Evolutionary conservation across 768 basidiomycete genomes (phyloP).

Genomic region (Clitopilus passeckerianus): DNA sequence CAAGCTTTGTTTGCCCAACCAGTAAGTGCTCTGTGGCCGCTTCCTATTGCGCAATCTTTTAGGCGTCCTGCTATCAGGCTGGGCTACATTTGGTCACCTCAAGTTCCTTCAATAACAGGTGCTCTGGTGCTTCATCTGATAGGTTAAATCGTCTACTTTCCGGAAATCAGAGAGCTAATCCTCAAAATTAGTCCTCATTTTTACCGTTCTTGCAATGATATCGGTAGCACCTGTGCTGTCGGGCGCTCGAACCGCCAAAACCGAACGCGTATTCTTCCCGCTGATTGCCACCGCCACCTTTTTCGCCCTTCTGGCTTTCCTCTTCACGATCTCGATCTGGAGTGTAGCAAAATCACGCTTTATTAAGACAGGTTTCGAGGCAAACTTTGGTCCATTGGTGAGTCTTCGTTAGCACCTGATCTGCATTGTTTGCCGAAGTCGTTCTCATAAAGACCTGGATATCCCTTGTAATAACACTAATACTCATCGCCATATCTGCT

Average conservation of each 20-base stretch:
- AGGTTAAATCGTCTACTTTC: slow-evolving; percentile 12
- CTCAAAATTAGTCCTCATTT: slow-evolving; percentile 18
- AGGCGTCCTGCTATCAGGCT: slow-evolving; percentile 15
- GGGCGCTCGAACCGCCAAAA: slow-evolving; percentile 14
- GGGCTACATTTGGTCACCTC: slow-evolving; percentile 33
- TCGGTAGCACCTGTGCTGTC: slow-evolving; percentile 21
- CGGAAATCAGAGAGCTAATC: not conserved
- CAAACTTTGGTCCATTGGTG: slow-evolving; percentile 31
- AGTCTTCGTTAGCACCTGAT: slow-evolving; percentile 6
- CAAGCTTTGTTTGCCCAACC: slow-evolving; percentile 20
- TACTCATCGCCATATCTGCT: slow-evolving; percentile 16
- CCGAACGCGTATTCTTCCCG: slow-evolving; percentile 20
- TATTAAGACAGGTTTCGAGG: slow-evolving; percentile 24
- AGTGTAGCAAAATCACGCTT: slow-evolving; percentile 26
- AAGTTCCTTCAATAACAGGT: slow-evolving; percentile 26
- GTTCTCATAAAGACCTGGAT: slow-evolving; percentile 25
- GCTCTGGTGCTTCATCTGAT: slow-evolving; percentile 32
- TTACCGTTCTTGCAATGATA: slow-evolving; percentile 24
- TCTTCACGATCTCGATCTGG: slow-evolving; percentile 34
- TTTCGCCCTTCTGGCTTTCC: slow-evolving; percentile 19
- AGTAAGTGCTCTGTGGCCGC: slow-evolving; percentile 15
- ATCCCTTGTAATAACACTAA: slow-evolving; percentile 25
- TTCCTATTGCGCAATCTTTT: not conserved
- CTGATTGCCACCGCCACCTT: slow-evolving; percentile 23
- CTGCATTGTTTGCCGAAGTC: not conserved